phyloP scores from a whole-genome alignment of 2,329 filamentous ascomycete species.

The Monilinia aucupariae region DNA sequence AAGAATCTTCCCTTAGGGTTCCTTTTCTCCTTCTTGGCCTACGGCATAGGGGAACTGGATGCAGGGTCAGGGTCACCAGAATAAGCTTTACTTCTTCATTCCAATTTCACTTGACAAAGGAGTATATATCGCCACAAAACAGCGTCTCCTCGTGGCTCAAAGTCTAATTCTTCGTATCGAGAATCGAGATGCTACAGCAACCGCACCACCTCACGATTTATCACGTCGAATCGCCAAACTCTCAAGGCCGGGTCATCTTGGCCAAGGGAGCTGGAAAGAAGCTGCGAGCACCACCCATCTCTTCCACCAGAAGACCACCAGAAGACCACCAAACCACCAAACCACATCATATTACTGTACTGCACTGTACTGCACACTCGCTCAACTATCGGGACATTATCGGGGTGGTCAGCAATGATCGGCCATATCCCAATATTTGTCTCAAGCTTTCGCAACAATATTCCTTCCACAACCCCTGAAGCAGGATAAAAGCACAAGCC shows the following conservation, averaged over 20 bases:
- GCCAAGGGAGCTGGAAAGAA: too few species aligned
- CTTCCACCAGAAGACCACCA: background rate
- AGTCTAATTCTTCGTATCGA: background rate
- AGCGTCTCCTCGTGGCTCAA: background rate
- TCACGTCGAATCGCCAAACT: background rate
- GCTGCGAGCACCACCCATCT: background rate
- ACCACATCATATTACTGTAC: background rate
- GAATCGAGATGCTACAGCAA: background rate
- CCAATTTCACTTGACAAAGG: background rate
- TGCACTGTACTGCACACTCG: too few species aligned
- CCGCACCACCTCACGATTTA: background rate
- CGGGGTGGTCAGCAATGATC: background rate
- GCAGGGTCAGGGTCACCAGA: background rate
- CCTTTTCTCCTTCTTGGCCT: background rate
- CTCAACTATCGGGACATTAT: background rate
- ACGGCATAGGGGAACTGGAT: background rate
- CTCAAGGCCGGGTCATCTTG: background rate
- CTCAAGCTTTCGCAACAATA: background rate
- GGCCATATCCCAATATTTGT: constrained; percentile 1
- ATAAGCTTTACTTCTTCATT: background rate
- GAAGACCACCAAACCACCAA: background rate
- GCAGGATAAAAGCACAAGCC: background rate
- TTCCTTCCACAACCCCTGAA: background rate
- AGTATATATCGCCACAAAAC: constrained; percentile 3
- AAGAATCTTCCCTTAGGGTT: background rate